A percentile compares a stretch with the other conserved stretches of the same genome.
These are phyloP conservation scores for Taxawa tesnikishii DNA, from an alignment of 2,329 filamentous ascomycete genomes.

Conservation along the genomic window DNA sequence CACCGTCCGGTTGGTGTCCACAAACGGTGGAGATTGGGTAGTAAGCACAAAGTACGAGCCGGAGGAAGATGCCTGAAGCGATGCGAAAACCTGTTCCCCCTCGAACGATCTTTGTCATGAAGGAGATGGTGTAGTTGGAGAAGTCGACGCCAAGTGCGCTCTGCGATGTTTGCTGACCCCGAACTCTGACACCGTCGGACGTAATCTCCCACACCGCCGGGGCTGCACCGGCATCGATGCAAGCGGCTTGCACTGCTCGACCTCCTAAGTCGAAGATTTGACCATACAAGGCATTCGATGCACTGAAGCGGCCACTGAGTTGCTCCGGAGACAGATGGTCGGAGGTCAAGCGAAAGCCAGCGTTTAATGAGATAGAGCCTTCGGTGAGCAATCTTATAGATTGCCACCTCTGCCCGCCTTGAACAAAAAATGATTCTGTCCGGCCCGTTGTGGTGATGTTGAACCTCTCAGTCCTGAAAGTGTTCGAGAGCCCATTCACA, in stretches of 20 bases:
- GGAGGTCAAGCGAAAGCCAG: constrained; percentile 21
- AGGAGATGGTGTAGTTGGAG: constrained; percentile 25
- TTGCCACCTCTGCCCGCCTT: constrained; percentile 31
- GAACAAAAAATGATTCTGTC: constrained; percentile 22
- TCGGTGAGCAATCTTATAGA: constrained; percentile 24
- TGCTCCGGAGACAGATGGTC: constrained; percentile 11
- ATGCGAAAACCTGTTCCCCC: constrained; percentile 28
- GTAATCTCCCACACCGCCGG: constrained; percentile 23
- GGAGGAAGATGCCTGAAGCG: constrained; percentile 15
- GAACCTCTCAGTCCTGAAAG: constrained; percentile 27
- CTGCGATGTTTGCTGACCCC: constrained; percentile 20
- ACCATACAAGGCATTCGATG: constrained; percentile 19
- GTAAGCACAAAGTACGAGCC: constrained; percentile 15
- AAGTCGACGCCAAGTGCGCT: constrained; percentile 13
- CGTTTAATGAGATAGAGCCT: constrained; percentile 17
- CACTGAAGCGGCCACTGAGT: constrained; percentile 19
- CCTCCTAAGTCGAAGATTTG: constrained; percentile 27
- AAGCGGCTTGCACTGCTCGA: constrained; percentile 20
- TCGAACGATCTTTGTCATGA: constrained; percentile 24
- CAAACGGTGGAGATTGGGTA: constrained; percentile 15
- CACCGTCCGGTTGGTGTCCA: constrained; percentile 23
- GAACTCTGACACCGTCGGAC: constrained; percentile 21
- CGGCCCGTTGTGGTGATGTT: constrained; percentile 20
- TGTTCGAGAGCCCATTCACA: constrained; percentile 18
- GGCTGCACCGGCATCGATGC: constrained; percentile 25